phyloP scores from a whole-genome alignment of 192 early-diverging fungal genomes.

The Funneliformis mosseae region DNA sequence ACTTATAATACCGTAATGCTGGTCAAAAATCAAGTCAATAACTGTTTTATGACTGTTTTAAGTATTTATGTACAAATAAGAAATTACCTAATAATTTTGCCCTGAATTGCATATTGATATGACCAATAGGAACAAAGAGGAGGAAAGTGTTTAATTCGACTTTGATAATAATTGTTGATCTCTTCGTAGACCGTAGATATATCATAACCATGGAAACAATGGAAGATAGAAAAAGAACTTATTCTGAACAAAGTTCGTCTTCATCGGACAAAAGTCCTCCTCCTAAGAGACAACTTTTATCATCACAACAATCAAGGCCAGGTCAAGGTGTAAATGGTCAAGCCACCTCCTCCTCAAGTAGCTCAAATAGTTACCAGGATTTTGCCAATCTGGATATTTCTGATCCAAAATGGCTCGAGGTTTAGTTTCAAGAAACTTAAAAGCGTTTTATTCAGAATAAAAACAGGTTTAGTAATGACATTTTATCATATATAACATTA shows the following conservation, averaged over 20 bases:
- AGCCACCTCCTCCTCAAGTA: neutral
- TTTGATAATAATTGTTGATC: no score
- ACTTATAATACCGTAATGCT: no score
- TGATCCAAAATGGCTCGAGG: slow-evolving; percentile 25
- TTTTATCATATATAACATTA: neutral
- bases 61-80: no score
- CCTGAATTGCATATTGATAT: no score
- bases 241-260: neutral
- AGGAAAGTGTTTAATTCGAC: no score
- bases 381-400: slow-evolving; percentile 11
- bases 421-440: neutral
- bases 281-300: slow-evolving; percentile 6
- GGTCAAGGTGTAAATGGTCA: neutral
- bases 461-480: neutral
- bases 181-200: neutral
- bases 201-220: neutral
- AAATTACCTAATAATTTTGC: no score
- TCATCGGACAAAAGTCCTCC: neutral
- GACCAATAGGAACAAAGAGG: no score
- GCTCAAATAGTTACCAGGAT: neutral
- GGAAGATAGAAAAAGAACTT: slow-evolving; percentile 19
- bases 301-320: neutral
- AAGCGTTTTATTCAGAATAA: no score
- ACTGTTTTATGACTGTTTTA: no score
- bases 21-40: no score